Evolutionary conservation across 208 protist genomes (phyloP), one percentile per base, ranked within the genome.

Genomic region (Willaertia magna): DNA sequence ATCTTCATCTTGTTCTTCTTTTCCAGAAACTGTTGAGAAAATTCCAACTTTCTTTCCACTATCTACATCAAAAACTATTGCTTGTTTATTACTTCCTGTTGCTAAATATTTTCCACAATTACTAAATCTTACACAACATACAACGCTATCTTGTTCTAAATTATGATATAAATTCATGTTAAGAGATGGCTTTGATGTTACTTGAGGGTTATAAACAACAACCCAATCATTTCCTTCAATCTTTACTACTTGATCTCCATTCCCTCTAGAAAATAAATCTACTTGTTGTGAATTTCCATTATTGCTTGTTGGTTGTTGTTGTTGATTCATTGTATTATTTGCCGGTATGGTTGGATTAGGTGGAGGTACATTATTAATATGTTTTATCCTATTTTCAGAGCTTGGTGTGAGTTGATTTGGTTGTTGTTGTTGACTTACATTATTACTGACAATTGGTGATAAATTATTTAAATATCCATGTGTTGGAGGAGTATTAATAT

Each of bases 111-210:
- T 83, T 43, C 84, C 84, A 47, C 61, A 55, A 2, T 6, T 6
- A 61, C 48, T 74, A 22, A 86, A 86, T 76, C 34, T 52, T 9
- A 86, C 84, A 34, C 84, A 86, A 34, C 84, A 86, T 34, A 86
- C 84, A 46, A 86, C 84, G 46, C 78, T 83, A 43, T 83, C 34
- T 43, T 83, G 78, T 39, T 83, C 78, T 22, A 83, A 43, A 42
- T 83, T 83, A 18, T 83, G 78, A 43, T 30, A 49, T 14, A 83
- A 22, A 47, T 26, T 83, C 16, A 83, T 55, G 22, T 48, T 83
- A 16, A 55, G 6, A 42, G 52, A 55, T 30, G 78, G 40, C 55
- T 47, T 49, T 67, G 55, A 16, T 67, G 55, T n/a, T n/a, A 83
- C 78, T 48, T 48, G 47, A n/a, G 78, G 78, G 42, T 83, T 83